Evolutionary conservation across 352 stramenopile genomes (phyloP), one percentile per base, ranked within the genome.

Genomic region (Globisporangium abappressorium): DNA sequence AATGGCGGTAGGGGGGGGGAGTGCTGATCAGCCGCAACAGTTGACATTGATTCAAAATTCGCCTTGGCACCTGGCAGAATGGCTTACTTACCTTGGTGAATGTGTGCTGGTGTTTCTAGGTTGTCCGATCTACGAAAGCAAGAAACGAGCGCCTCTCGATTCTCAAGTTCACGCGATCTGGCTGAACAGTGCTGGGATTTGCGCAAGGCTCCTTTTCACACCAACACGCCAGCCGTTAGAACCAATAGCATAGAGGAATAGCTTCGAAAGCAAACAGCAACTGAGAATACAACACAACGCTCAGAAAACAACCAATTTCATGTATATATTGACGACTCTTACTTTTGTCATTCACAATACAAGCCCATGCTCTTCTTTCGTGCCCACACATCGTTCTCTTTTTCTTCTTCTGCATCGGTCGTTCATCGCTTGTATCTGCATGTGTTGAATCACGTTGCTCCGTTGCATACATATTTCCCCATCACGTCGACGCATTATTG

Each of bases 141-240:
- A 76, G 77, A 43, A 94, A 94, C 69, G 86, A 94, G 58, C 74
- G 72, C 5, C 72, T 94, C 9, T 92, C 82, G 7, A 92, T 94
- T 59, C 75, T 94, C 33, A 92, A 92, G 59, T 91, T 94, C 57
- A 65, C 34, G 34, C 57, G 57, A 24, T 24, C 47, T 9, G 15
- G 24, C 20, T 22, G 30, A 54, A 22, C 12, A 46, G 3, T 1
- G 12, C 4, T 46, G 14, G 14, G 38, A 46, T 6, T 14, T 4
- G 12, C 14, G 38, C 36, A 43, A 0, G 7, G 1, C 33, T 38
- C 9, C 33, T 38, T 7, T 2, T 38, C 33, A 12, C 33, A 38
- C 33, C 33, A 38, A 38, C 6, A 41, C 36, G 3, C 4, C 36
- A 49, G 30, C 12, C 5, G n/a, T 43, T 26, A 51, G 2, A 28